These are phyloP conservation scores for Paramyrothecium sp. DNA, from an alignment of 2,329 filamentous ascomycete species.

Conservation along the genomic window DNA sequence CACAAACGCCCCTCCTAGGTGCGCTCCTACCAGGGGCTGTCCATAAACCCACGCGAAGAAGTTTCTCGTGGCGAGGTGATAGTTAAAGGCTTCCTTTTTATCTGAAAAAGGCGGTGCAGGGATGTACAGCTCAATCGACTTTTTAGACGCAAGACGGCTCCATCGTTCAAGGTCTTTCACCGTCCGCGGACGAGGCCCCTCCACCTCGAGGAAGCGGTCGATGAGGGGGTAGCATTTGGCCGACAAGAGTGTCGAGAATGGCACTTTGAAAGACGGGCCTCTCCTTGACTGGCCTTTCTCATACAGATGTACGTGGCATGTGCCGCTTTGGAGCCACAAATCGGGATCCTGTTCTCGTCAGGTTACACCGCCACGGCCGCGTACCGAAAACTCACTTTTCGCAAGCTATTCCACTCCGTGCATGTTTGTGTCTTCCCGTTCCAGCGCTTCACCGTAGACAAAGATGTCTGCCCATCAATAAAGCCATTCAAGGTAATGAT, in stretches of 20 bases:
- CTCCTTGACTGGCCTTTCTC: constrained; percentile 61
- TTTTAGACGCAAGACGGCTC: constrained; percentile 25
- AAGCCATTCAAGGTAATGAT: constrained; percentile 21
- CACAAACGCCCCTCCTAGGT: constrained; percentile 63
- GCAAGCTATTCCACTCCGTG: constrained; percentile 44
- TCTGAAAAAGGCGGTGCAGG: constrained; percentile 56
- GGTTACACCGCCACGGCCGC: background rate
- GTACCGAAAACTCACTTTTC: constrained; percentile 36
- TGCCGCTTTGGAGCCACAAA: constrained; percentile 65
- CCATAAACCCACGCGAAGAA: constrained; percentile 70
- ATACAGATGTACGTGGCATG: constrained; percentile 70
- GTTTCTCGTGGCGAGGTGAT: constrained; percentile 70
- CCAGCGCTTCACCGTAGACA: constrained; percentile 41
- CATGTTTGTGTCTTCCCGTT: constrained; percentile 46
- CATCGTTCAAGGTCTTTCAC: constrained; percentile 28
- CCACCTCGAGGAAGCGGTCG: constrained; percentile 43
- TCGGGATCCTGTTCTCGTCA: constrained; percentile 60
- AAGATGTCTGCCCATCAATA: constrained; percentile 21
- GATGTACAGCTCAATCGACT: constrained; percentile 63
- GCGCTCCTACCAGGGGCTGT: constrained; percentile 64
- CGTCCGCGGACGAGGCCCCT: constrained; percentile 19
- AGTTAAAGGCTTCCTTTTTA: constrained; percentile 54
- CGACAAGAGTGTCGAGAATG: constrained; percentile 54
- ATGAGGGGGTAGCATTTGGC: constrained; percentile 61
- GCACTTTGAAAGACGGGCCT: constrained; percentile 67